Evolutionary conservation across 495 filamentous ascomycete species (phyloP).

Genomic region (Daldinia loculata): DNA sequence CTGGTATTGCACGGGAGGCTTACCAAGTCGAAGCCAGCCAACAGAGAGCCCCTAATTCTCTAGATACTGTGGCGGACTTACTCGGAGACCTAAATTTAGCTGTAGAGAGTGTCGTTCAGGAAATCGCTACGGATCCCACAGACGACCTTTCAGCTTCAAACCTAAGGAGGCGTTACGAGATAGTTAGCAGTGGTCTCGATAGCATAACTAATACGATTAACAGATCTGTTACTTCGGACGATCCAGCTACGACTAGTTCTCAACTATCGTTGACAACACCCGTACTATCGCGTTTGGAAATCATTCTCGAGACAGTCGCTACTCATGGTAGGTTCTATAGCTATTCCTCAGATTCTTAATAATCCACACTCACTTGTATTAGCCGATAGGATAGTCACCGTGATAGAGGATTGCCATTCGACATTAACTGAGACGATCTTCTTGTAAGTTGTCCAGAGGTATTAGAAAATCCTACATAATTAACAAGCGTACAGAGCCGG

Average conservation of each 20-base stretch:
- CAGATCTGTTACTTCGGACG: neutral
- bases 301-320: slow-evolving; percentile 3
- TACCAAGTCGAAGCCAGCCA: slow-evolving; percentile 16
- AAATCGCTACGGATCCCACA: slow-evolving; percentile 12
- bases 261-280: slow-evolving; percentile 14
- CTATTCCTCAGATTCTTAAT: neutral
- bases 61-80: slow-evolving; percentile 19
- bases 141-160: slow-evolving; percentile 15
- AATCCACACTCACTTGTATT: neutral
- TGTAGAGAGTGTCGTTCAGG: slow-evolving; percentile 16
- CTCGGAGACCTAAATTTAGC: slow-evolving; percentile 19
- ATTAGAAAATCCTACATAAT: neutral
- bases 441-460: slow-evolving; percentile 21
- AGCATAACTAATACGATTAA: slow-evolving; percentile 20
- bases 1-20: neutral
- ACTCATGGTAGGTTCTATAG: slow-evolving; percentile 26
- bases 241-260: neutral
- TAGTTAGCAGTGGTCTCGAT: slow-evolving; percentile 19
- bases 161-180: slow-evolving; percentile 7
- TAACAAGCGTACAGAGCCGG: slow-evolving; percentile 26
- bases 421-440: slow-evolving; percentile 13
- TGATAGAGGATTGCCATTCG: slow-evolving; percentile 16
- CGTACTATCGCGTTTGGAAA: slow-evolving; percentile 5
- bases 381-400: neutral
- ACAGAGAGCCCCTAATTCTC: slow-evolving; percentile 22